A percentile compares a stretch with the other conserved stretches of the same genome.
phyloP scores from a whole-genome alignment of 306 rosid species.

The Cucurbita pepo region DNA sequence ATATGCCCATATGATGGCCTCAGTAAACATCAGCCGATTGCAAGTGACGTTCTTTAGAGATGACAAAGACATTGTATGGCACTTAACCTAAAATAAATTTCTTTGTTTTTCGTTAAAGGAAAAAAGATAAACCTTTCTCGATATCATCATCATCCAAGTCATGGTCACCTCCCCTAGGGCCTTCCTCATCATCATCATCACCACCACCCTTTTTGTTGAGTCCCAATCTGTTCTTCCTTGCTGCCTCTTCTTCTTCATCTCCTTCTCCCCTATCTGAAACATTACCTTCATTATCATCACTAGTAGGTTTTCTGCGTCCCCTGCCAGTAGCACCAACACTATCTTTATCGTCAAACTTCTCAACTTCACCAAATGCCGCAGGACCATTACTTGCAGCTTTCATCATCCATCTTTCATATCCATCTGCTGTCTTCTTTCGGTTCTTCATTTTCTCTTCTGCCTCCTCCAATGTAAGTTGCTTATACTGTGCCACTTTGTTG shows the following conservation, averaged over 20 bases:
- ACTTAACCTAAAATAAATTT: not conserved
- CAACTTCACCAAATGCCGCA: slow-evolving; percentile 78
- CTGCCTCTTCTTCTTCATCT: slow-evolving; percentile 77
- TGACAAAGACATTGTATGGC: not conserved
- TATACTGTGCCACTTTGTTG: slow-evolving; percentile 89
- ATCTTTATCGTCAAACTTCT: slow-evolving; percentile 59
- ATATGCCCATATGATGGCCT: not conserved
- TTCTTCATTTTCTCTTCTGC: slow-evolving; percentile 97
- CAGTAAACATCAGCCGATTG: not conserved
- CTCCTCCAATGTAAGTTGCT: slow-evolving; percentile 88
- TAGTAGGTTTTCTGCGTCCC: slow-evolving; percentile 36
- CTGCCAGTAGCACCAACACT: slow-evolving; percentile 36
- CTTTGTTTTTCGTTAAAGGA: not conserved
- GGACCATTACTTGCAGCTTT: slow-evolving; percentile 82
- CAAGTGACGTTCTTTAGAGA: not conserved
- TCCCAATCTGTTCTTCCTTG: slow-evolving; percentile 56
- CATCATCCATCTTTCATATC: slow-evolving; percentile 99
- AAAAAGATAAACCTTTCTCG: slow-evolving; percentile 55
- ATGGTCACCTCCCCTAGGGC: slow-evolving; percentile 52
- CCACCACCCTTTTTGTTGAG: slow-evolving; percentile 41
- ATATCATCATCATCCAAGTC: slow-evolving; percentile 75
- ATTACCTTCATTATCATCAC: slow-evolving; percentile 59
- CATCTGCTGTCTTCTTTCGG: slow-evolving; percentile 93
- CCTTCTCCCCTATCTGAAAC: slow-evolving; percentile 88
- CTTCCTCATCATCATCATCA: slow-evolving; percentile 73